Percentiles rank a stretch among this genome's conserved stretches.
These are phyloP conservation scores for Ophiosphaerella narmari DNA, from an alignment of 2,329 filamentous ascomycete genomes.

Conservation along the genomic window DNA sequence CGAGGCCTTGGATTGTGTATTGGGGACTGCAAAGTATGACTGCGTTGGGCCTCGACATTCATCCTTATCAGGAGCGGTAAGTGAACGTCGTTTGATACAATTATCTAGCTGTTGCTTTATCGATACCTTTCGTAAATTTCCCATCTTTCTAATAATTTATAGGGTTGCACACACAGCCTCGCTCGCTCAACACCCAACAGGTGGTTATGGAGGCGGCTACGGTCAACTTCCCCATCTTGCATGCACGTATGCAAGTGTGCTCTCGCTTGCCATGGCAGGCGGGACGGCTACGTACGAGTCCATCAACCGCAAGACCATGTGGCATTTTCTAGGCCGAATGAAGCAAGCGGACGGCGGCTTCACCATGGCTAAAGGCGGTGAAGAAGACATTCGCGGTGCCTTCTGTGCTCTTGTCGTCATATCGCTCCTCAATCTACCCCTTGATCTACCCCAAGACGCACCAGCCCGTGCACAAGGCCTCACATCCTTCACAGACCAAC, in stretches of 20 bases:
- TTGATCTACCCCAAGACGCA: conserved; percentile 75
- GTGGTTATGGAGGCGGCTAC: conserved; percentile 92
- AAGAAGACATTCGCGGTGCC: conserved; percentile 90
- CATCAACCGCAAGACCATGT: conserved; percentile 83
- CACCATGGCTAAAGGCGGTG: conserved; percentile 80
- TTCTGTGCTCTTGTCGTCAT: conserved; percentile 90
- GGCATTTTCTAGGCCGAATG: conserved; percentile 84
- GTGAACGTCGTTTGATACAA: conserved; percentile 24
- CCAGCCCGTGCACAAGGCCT: conserved; percentile 68
- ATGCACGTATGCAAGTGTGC: conserved; percentile 81
- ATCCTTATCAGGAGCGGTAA: conserved; percentile 66
- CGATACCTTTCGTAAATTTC: not conserved
- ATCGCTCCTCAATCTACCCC: conserved; percentile 79
- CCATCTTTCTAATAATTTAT: conserved; percentile 17
- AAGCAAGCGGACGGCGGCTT: conserved; percentile 93
- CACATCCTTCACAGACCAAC: conserved; percentile 69
- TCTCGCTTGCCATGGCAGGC: conserved; percentile 79
- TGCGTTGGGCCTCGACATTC: conserved; percentile 75
- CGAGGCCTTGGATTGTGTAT: conserved; percentile 91
- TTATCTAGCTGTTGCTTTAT: too few species aligned
- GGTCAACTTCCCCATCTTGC: conserved; percentile 89
- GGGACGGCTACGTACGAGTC: conserved; percentile 73
- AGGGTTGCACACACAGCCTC: conserved; percentile 73
- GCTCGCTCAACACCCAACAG: conserved; percentile 78
- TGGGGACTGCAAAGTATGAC: conserved; percentile 81